phyloP scores from a whole-genome alignment of 169 alveolate species.

The Cryptosporidium tyzzeri region DNA sequence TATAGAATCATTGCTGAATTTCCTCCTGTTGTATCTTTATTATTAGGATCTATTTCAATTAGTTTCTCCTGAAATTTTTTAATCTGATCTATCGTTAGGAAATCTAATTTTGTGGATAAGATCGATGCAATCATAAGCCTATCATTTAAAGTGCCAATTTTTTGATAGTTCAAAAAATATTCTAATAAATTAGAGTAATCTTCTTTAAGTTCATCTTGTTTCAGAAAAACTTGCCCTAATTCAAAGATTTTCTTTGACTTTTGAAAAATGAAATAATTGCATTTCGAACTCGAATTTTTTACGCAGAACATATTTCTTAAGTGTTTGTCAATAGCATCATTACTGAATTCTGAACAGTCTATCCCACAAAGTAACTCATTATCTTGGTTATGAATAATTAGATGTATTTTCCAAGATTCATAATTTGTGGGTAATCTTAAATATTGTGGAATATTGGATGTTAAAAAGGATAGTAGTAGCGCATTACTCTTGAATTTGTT shows the following conservation, averaged over 20 bases:
- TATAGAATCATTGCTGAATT: slow-evolving; percentile 29
- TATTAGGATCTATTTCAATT: background rate
- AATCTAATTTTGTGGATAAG: slow-evolving; percentile 15
- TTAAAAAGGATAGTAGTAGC: slow-evolving; percentile 37
- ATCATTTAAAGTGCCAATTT: slow-evolving; percentile 16
- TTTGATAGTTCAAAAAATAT: slow-evolving; percentile 2
- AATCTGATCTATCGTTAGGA: slow-evolving; percentile 7
- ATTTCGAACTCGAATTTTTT: background rate
- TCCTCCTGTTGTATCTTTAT: slow-evolving; percentile 11
- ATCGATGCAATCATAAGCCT: slow-evolving; percentile 38
- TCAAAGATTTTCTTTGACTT: background rate
- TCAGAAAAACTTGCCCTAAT: background rate
- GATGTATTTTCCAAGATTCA: slow-evolving; percentile 37
- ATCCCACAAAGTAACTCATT: slow-evolving; percentile 52
- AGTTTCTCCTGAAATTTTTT: background rate
- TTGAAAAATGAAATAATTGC: background rate
- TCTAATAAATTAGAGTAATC: slow-evolving; percentile 28
- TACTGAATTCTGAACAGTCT: slow-evolving; percentile 11
- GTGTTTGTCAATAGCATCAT: background rate
- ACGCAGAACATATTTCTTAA: slow-evolving; percentile 43
- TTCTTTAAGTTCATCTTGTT: background rate
- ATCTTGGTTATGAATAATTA: slow-evolving; percentile 44
- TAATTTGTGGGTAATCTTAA: slow-evolving; percentile 35
- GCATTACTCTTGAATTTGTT: background rate
- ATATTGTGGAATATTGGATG: slow-evolving; percentile 58